Base-by-base conservation (phyloP, 495 filamentous ascomycete genomes). In the Tirmania nivea region DNA sequence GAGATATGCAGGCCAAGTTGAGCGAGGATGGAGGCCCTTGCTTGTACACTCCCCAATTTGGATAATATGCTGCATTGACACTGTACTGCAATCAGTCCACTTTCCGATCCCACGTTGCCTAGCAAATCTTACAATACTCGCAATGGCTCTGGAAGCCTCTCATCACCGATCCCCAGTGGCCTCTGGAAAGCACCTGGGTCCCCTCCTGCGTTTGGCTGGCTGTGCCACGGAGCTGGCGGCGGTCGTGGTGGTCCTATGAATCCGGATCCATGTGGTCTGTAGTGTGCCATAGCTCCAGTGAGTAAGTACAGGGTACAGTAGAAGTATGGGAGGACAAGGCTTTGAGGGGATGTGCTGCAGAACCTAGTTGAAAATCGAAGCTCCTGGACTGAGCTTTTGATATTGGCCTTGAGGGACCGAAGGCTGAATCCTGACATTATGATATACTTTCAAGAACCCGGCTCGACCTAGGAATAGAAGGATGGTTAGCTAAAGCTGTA, bases 51-150 rank as follows among this genome's bases (percentile, higher is more conserved):
- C 79, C 72, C 75, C 80, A 84, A 65, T 90, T 93, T 3, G 86
- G 85, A 70, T 87, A 93, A 67, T 90, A 92, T n/a, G 84, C 81
- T 19, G 80, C 86, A 66, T 93, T 93, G 54, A 70, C 55, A 54
- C 62, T 65, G 12, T 21, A 50, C 48, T 19, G 3, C 17, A 4
- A 19, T 45, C 39, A 45, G 39, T 19, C 39, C 39, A 45, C 12
- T 14, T 8, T 45, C 17, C 3, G 3, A 8, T 45, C 3, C 9
- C 17, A 14, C 2, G 9, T 45, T 6, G 5, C 3, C 14, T 14
- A 14, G 17, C 4, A 14, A 14, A 45, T 14, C 39, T 14, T 45
- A 45, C 39, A 45, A 45, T 14, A 45, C 39, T 45, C 3, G 12
- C 14, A 6, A 14, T 2, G 39, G 39, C 17, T 45, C 39, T 45